phyloP scores from a whole-genome alignment of 306 rosid species.

The Pachyrhizus erosus region DNA sequence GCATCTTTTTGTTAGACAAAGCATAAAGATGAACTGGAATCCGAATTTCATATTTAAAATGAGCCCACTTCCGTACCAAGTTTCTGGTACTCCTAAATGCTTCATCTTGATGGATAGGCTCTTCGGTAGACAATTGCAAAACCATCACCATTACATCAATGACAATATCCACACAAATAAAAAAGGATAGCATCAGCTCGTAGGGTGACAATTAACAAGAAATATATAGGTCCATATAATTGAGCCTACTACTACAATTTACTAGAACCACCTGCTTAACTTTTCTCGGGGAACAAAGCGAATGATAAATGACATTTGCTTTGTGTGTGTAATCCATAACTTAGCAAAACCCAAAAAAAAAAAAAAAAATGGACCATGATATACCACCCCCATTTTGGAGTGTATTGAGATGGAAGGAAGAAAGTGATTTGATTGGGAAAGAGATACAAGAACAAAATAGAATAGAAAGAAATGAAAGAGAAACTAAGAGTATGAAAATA shows the following conservation, averaged over 20 bases:
- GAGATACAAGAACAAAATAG: neutral
- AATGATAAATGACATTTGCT: neutral
- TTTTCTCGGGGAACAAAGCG: slow-evolving; percentile 26
- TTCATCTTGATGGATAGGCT: slow-evolving; percentile 20
- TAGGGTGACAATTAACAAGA: slow-evolving; percentile 44
- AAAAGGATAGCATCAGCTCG: slow-evolving; percentile 4
- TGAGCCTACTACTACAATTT: slow-evolving; percentile 30
- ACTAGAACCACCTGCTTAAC: slow-evolving; percentile 31
- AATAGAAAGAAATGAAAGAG: neutral
- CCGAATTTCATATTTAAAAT: slow-evolving; percentile 29
- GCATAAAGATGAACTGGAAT: slow-evolving; percentile 39
- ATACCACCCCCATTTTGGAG: too few relatives aligned
- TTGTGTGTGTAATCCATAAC: neutral
- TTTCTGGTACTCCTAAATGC: slow-evolving; percentile 35
- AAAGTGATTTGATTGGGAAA: neutral
- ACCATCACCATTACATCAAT: slow-evolving; percentile 28
- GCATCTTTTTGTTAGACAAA: slow-evolving; percentile 43
- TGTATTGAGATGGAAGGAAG: too few relatives aligned
- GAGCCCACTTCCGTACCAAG: slow-evolving; percentile 38
- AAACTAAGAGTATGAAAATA: neutral
- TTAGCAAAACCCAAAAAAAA: neutral
- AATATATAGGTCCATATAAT: slow-evolving; percentile 43
- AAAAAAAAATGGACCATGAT: too few relatives aligned
- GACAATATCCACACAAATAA: slow-evolving; percentile 29
- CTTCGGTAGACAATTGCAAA: slow-evolving; percentile 43